Percentiles rank a stretch among this genome's conserved stretches.
Conservation (phyloP, 805 yeast species). For the Nakazawaea anatomiae region DNA sequence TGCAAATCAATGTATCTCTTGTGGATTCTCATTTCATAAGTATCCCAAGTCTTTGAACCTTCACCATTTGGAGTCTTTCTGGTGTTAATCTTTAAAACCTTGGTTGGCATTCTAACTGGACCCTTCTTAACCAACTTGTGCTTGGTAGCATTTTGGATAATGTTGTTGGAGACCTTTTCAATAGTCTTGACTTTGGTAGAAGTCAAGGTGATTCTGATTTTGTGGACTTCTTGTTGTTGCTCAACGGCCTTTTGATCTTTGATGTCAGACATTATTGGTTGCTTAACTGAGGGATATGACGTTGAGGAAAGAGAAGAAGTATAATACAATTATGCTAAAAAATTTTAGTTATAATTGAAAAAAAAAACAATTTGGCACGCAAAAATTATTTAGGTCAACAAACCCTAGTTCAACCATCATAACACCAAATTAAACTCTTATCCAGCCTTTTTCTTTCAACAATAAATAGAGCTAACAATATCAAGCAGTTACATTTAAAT, state of each 20-base stretch:
- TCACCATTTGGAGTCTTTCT: slow-evolving; percentile 99
- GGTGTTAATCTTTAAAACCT: slow-evolving; percentile 96
- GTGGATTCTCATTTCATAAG: slow-evolving; percentile 99
- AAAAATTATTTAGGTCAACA: slow-evolving; percentile 1
- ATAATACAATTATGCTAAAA: too few species aligned
- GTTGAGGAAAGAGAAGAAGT: slow-evolving; percentile 18
- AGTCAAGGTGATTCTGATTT: slow-evolving; percentile 98
- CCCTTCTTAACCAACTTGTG: slow-evolving; percentile 90
- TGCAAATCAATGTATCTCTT: slow-evolving; percentile 98
- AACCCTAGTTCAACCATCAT: slow-evolving; percentile 1
- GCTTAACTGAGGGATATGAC: slow-evolving; percentile 27
- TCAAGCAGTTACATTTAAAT: too few species aligned
- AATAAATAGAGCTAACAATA: too few species aligned
- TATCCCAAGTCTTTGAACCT: slow-evolving; percentile 99
- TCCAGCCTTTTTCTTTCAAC: neutral
- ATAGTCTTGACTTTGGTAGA: slow-evolving; percentile 98
- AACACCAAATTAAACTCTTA: neutral
- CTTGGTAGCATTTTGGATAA: slow-evolving; percentile 80
- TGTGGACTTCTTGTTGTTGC: slow-evolving; percentile 79
- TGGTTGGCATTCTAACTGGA: slow-evolving; percentile 99
- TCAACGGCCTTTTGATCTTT: slow-evolving; percentile 81
- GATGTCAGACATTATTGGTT: slow-evolving; percentile 65
- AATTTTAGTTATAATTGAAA: neutral
- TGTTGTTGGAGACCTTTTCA: slow-evolving; percentile 92
- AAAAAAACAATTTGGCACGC: neutral